phyloP scores from a whole-genome alignment of 495 filamentous ascomycete genomes.

The Eremomyces bilateralis region DNA sequence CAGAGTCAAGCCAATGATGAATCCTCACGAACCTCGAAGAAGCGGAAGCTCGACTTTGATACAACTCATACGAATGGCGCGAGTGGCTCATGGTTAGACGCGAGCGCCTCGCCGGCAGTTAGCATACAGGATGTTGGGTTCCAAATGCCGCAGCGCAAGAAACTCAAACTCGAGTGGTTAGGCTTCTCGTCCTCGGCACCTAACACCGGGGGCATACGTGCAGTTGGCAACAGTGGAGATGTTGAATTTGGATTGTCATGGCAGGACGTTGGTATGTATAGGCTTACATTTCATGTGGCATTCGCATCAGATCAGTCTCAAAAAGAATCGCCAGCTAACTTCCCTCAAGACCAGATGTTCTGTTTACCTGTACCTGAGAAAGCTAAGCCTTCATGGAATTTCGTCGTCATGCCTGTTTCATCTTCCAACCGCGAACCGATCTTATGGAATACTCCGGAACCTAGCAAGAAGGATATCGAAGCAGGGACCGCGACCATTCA shows the following conservation, averaged over 20 bases:
- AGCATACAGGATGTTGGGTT: constrained; percentile 15
- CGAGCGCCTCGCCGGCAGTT: constrained; percentile 4
- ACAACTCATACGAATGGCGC: neutral
- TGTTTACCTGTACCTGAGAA: constrained; percentile 81
- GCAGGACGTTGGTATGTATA: constrained; percentile 56
- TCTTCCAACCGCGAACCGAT: constrained; percentile 34
- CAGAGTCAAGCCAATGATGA: neutral
- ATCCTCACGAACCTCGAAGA: constrained; percentile 8
- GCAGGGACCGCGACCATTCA: constrained; percentile 20
- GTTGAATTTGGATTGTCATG: constrained; percentile 49
- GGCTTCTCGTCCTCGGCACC: too few relatives aligned
- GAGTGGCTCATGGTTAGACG: constrained; percentile 4
- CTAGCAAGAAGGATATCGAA: constrained; percentile 10
- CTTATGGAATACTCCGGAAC: constrained; percentile 41
- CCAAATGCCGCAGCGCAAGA: constrained; percentile 59
- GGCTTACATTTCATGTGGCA: too few relatives aligned
- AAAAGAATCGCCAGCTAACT: constrained; percentile 1
- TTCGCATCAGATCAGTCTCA: neutral
- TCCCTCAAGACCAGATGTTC: constrained; percentile 33
- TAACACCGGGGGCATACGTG: constrained; percentile 41
- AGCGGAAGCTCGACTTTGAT: constrained; percentile 13
- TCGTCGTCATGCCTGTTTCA: constrained; percentile 53
- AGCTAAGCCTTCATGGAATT: constrained; percentile 68
- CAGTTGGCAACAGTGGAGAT: constrained; percentile 39
- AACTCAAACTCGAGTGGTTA: constrained; percentile 55